Base-by-base conservation (phyloP, 139 green algal genomes). In the Micractinium conductrix region DNA sequence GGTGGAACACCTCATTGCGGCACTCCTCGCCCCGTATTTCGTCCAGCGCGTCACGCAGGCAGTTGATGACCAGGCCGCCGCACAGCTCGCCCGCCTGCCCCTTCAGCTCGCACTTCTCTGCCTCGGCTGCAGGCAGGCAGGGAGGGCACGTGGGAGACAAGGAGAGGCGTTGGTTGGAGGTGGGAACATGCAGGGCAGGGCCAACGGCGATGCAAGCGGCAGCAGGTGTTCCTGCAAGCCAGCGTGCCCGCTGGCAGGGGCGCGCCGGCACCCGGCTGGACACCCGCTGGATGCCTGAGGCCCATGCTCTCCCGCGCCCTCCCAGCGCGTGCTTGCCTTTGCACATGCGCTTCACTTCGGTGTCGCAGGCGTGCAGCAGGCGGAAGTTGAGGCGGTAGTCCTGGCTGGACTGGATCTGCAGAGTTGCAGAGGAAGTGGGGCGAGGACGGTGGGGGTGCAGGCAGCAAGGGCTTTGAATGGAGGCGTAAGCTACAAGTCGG, bases 371-470 rank as follows among this genome's bases (percentile, higher is more conserved):
- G 38, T 90, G 93, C n/a, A 85, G 75, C 30, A 98, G 91, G 35
- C 95, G 90, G 85, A 92, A 95, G 89, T 98, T 98, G n/a, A 98
- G 89, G 38, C 94, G 91, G 89, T 96, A 98, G 88, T 98, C 95
- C 38, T 87, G 63, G 48, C 84, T 88, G 12, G 87, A 40, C 69
- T 55, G 42, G 69, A 76, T 22, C 69, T 76, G 69, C 69, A 24
- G 69, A 19, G 28, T 33, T 8, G 60, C n/a, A 6, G n/a, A 38
- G 63, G 30, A 26, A n/a, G 63, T 22, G 30, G 63, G 4, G n/a
- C 22, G n/a, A 24, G 8, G 63, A 2, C 2, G n/a, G 63, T 9
- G 63, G 63, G 28, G 4, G 28, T 69, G 28, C 26, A 7, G n/a
- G n/a, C n/a, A n/a, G 48, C 48, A 58, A 22, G 48, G 48, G 48